Conservation (phyloP, 331 rosid genomes). For the Erythrophleum ivorense region DNA sequence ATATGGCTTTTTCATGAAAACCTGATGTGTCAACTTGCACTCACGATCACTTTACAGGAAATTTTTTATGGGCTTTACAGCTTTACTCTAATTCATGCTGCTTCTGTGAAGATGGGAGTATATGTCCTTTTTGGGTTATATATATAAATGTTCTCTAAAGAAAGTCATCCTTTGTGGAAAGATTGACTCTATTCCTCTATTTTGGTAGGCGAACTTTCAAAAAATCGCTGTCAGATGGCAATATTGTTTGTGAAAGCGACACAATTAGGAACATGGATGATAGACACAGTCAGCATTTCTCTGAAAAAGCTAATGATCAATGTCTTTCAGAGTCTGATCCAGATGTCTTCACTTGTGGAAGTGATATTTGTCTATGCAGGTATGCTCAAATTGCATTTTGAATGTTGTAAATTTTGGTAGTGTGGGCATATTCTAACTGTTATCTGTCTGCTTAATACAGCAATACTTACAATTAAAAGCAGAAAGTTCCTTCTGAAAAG, state of each 20-base stretch:
- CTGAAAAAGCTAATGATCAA: conserved; percentile 40
- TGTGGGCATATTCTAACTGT: neutral
- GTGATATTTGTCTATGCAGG: conserved; percentile 56
- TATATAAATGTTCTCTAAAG: neutral
- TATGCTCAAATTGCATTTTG: conserved; percentile 31
- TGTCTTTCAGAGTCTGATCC: conserved; percentile 59
- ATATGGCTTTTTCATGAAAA: neutral
- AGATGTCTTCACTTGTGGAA: conserved; percentile 47
- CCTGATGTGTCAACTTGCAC: neutral
- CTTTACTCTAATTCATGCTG: neutral
- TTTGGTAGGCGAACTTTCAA: conserved; percentile 59
- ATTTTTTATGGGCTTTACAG: neutral
- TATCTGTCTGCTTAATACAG: neutral
- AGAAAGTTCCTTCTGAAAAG: neutral
- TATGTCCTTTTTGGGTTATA: conserved; percentile 16
- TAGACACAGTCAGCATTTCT: conserved; percentile 43
- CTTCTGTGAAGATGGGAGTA: neutral
- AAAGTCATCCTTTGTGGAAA: neutral
- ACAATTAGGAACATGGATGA: conserved; percentile 40
- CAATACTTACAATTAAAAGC: neutral
- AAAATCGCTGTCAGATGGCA: conserved; percentile 75
- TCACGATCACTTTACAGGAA: neutral
- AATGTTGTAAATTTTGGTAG: neutral
- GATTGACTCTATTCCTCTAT: conserved; percentile 26
- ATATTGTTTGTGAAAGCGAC: conserved; percentile 52